Evolutionary conservation across 2,329 filamentous ascomycete genomes (phyloP).

Genomic region (Bipolaris oryzae): DNA sequence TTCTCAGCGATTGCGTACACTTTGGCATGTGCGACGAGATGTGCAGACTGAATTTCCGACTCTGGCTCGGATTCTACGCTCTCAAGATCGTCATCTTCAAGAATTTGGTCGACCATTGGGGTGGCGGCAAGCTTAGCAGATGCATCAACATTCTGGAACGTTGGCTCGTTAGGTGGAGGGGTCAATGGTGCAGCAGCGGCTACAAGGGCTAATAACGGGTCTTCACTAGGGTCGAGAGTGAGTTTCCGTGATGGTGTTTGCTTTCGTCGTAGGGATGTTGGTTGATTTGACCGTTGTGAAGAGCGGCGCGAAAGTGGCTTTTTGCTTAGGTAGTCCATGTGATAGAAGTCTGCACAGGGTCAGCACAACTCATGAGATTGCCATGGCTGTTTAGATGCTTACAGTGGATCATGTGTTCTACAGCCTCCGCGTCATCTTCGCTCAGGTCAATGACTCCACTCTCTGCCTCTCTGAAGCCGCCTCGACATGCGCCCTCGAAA

Average conservation of each 20-base stretch:
- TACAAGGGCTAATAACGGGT: slow-evolving; percentile 47
- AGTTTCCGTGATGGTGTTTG: slow-evolving; percentile 34
- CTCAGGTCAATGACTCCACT: slow-evolving; percentile 48
- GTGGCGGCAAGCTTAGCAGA: slow-evolving; percentile 40
- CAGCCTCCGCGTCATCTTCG: slow-evolving; percentile 50
- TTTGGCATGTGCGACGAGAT: slow-evolving; percentile 55
- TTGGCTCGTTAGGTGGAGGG: slow-evolving; percentile 33
- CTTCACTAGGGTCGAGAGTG: slow-evolving; percentile 44
- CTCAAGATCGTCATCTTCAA: slow-evolving; percentile 41
- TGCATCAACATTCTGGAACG: slow-evolving; percentile 29
- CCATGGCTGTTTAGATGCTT: slow-evolving; percentile 21
- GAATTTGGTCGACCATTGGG: slow-evolving; percentile 44
- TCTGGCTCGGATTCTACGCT: slow-evolving; percentile 39
- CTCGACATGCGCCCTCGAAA: slow-evolving; percentile 51
- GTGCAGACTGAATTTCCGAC: slow-evolving; percentile 47
- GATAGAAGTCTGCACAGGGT: slow-evolving; percentile 47
- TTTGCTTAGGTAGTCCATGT: slow-evolving; percentile 49
- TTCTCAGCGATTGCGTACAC: slow-evolving; percentile 60
- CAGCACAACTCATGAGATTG: slow-evolving; percentile 19
- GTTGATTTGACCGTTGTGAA: slow-evolving; percentile 36
- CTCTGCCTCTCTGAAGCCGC: slow-evolving; percentile 46
- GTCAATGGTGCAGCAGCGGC: slow-evolving; percentile 35
- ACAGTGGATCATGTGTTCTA: slow-evolving; percentile 52
- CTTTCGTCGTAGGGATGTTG: slow-evolving; percentile 24
- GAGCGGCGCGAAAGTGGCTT: slow-evolving; percentile 39